These are phyloP conservation scores for Diutina mesorugosa DNA, from an alignment of 1,139 yeast genomes.

Conservation along the genomic window DNA sequence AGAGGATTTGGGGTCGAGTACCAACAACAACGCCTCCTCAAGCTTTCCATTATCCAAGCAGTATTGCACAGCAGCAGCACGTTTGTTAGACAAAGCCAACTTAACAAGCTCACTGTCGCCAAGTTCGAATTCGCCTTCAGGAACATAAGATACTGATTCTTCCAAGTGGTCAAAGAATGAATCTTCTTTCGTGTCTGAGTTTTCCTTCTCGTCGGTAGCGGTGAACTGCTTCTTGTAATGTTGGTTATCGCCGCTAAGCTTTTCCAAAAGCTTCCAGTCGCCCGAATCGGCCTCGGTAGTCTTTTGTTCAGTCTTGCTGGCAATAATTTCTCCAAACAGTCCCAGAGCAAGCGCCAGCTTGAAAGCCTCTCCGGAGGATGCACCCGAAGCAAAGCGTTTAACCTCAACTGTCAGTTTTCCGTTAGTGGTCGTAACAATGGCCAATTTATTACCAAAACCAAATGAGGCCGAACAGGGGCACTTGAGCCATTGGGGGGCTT, in stretches of 20 bases:
- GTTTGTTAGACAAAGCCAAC: slow-evolving; percentile 50
- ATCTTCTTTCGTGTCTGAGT: slow-evolving; percentile 27
- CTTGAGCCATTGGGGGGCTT: slow-evolving; percentile 85
- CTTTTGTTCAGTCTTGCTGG: slow-evolving; percentile 31
- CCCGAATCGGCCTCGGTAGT: slow-evolving; percentile 33
- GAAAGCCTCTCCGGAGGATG: slow-evolving; percentile 14
- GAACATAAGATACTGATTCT: slow-evolving; percentile 14
- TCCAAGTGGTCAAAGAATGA: slow-evolving; percentile 37
- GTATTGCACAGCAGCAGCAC: slow-evolving; percentile 53
- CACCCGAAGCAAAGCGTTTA: slow-evolving; percentile 25
- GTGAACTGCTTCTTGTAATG: slow-evolving; percentile 34
- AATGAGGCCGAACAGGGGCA: slow-evolving; percentile 68
- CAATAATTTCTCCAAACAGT: slow-evolving; percentile 43
- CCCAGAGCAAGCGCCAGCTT: slow-evolving; percentile 45
- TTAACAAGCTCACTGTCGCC: slow-evolving; percentile 31
- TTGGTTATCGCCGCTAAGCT: slow-evolving; percentile 22
- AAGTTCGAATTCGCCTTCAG: slow-evolving; percentile 34
- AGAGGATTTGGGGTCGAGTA: slow-evolving; percentile 42
- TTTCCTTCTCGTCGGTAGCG: not conserved
- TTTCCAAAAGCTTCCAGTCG: slow-evolving; percentile 70
- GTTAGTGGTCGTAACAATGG: slow-evolving; percentile 34
- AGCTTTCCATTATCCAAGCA: slow-evolving; percentile 55
- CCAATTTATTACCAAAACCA: slow-evolving; percentile 91
- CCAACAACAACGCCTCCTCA: slow-evolving; percentile 71
- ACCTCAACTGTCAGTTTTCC: slow-evolving; percentile 37